Evolutionary conservation across 495 filamentous ascomycete species (phyloP), one percentile per base, ranked within the genome.

Genomic region (Amphirosellinia nigrospora): DNA sequence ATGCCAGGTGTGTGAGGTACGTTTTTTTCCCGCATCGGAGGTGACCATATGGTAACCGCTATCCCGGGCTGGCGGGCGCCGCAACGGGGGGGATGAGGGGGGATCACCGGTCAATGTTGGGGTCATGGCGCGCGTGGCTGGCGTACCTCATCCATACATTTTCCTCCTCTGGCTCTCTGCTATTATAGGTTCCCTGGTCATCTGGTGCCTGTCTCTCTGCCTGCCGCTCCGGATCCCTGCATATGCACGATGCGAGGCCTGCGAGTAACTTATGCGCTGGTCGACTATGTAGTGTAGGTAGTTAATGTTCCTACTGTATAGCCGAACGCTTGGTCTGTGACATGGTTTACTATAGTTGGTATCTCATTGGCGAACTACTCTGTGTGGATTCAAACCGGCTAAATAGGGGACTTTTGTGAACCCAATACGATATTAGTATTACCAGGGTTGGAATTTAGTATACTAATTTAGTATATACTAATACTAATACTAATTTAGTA

Each of bases 141-240:
- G 61, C 43, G 46, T 30, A 48, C 63, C 63, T 30, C 21, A 41
- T 32, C 63, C 63, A 30, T 15, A 53, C 28, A 30, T 65, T 21
- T 53, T 9, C 41, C 10, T 26, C 11, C 21, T 61, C 58, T 61
- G 36, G 58, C 58, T 3, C 23, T 43, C 23, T 50, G 41, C 26
- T 64, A 36, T 28, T 34, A 64, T 64, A 64, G 61, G 61, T 43
- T 63, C 60, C 21, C 41, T 15, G 41, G 16, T 15, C 39, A 23
- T 36, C 43, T 64, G 45, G 46, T 65, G 46, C 34, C 19, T 53
- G 63, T 65, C 43, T 34, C 30, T 65, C 26, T n/a, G n/a, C 63
- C 63, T 65, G 46, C 63, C 63, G 63, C 36, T 30, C 36, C 19
- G n/a, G 32, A 65, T 65, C 63, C 63, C 63, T 65, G 63, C 63